A percentile compares a stretch with the other conserved stretches of the same genome.
Conservation (phyloP, 2,329 filamentous ascomycete genomes). For the Chrysoporthe deuterocubensis region DNA sequence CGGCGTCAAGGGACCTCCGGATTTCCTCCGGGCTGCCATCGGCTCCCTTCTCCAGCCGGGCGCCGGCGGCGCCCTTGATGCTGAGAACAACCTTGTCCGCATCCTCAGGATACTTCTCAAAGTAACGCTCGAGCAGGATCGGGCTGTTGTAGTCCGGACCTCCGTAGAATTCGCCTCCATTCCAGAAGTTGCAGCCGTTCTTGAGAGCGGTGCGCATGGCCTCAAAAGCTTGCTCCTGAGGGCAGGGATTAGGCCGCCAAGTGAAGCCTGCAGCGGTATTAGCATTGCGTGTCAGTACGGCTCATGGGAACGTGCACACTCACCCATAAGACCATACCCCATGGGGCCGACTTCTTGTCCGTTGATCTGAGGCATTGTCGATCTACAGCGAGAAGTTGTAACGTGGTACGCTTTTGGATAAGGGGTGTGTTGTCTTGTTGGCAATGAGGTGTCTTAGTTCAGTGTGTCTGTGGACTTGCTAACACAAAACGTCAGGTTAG, state of each 20-base stretch:
- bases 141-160: constrained; percentile 59
- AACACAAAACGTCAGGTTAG: not conserved
- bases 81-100: constrained; percentile 65
- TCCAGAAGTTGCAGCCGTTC: constrained; percentile 58
- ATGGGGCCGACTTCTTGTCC: constrained; percentile 37
- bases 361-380: constrained; percentile 37
- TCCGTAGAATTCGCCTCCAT: constrained; percentile 69
- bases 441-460: not conserved
- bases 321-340: constrained; percentile 40
- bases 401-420: no score
- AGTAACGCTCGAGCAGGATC: constrained; percentile 64
- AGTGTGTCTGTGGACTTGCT: not conserved
- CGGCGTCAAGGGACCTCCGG: constrained; percentile 62
- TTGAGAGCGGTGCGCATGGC: constrained; percentile 58
- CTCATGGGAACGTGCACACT: constrained; percentile 9
- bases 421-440: not conserved
- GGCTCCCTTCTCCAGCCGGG: constrained; percentile 36
- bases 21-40: constrained; percentile 59
- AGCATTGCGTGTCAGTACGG: constrained; percentile 1
- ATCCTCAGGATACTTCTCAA: constrained; percentile 66
- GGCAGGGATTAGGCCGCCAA: constrained; percentile 44
- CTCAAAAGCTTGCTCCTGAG: constrained; percentile 55
- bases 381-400: not conserved
- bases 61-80: constrained; percentile 62
- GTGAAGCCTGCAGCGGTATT: constrained; percentile 43